Base-by-base conservation (phyloP, 23 red algal genomes). In the Cyanidium caldarium region DNA sequence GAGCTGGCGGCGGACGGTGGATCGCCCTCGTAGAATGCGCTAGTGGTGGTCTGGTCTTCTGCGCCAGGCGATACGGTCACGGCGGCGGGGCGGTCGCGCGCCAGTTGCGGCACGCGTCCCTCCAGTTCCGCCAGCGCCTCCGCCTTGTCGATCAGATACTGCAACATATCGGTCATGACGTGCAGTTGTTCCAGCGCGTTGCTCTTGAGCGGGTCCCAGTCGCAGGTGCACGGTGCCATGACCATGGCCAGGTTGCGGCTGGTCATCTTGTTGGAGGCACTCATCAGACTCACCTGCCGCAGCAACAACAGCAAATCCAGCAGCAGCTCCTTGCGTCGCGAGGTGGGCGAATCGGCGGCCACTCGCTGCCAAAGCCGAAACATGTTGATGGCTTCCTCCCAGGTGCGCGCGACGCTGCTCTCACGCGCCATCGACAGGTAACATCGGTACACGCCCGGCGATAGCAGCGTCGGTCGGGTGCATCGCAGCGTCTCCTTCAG, bases 171-270 rank as follows among this genome's bases (percentile, higher is more conserved):
- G 15, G 70, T 75, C 5, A 75, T 61, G 37, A 45, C 70, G 25
- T 75, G 70, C n/a, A 75, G 70, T 28, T 75, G 45, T 46, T 42
- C 42, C 15, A 56, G 38, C 33, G 70, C 70, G 43, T 42, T 3
- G 21, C 35, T 12, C 19, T 46, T 34, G 7, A 75, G 41, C 1
- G 70, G 70, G 58, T 75, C 70, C 70, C 70, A 75, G 0, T 75
- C 2, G 19, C 46, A 61, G 1, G 43, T 13, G 33, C 45, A 61
- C 1, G 70, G 70, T 13, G 70, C 42, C 46, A 75, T 61, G 7
- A 75, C 41, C 39, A 61, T 35, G 1, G 70, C 70, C 5, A 75
- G 35, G 42, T 75, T 75, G 33, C 58, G 46, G 41, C 70, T 58
- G 40, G 46, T 75, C 70, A 75, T 75, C 20, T 75, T 56, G 58